Evolutionary conservation across 768 basidiomycete species (phyloP), one percentile per base, ranked within the genome.

Genomic region (Rhodocollybia butyracea): DNA sequence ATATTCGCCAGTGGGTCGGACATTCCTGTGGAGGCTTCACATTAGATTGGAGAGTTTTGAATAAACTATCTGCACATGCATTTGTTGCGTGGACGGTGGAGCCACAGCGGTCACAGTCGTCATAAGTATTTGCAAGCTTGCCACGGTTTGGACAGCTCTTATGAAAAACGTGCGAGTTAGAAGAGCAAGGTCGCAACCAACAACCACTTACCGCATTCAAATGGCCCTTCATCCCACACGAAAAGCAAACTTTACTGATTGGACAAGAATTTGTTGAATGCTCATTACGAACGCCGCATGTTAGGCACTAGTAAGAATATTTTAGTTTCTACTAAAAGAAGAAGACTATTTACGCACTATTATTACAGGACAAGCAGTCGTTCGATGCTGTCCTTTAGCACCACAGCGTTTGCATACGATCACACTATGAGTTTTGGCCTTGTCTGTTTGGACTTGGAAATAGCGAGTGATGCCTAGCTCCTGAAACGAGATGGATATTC

Each of bases 171-270:
- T 41, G 22, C 15, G 51, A 38, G 26, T 39, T 8, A 27, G 56
- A 27, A 19, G 12, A 34, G 10, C 29, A 39, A 24, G 12, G 0
- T 24, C 10, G 26, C 17, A 22, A 31, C 51, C 24, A 24, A 24
- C 5, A 32, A 2, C 6, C 12, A 67, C 79, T 46, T 60, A 89
- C 90, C 55, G 73, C 76, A 59, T 79, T 88, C 53, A 91, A 81
- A 63, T 91, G 90, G 2, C 91, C 91, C 65, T 88, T 89, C 88
- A 90, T 89, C 15, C 88, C 88, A 61, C 91, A 93, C 3, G 75
- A 79, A 62, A 83, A 92, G 63, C 91, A 93, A 0, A 80, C 84
- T 68, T 91, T 91, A 69, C 83, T 85, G 57, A 90, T 86, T 2
- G 90, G 89, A 69, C 90, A 93, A 48, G 83, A 82, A 38, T 85